phyloP scores from a whole-genome alignment of 257 asterid species.

The Phtheirospermum japonicum region DNA sequence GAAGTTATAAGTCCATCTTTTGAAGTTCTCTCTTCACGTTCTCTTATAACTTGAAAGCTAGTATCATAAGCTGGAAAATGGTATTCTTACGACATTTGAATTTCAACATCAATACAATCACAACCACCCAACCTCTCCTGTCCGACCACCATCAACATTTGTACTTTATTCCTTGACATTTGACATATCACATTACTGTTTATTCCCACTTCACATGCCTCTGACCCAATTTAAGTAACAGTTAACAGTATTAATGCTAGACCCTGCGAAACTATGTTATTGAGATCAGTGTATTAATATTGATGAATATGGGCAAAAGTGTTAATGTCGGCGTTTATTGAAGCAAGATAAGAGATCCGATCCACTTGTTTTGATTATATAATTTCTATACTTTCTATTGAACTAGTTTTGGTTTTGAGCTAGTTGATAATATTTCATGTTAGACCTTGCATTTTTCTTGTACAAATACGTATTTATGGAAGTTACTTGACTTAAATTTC shows the following conservation, averaged over 20 bases:
- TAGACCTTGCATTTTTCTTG: slow-evolving; percentile 22
- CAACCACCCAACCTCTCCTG: not conserved
- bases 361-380: slow-evolving; percentile 10
- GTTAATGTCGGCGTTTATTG: not conserved
- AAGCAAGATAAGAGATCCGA: not conserved
- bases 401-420: slow-evolving; percentile 25
- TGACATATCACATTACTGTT: not conserved
- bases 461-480: slow-evolving; percentile 20
- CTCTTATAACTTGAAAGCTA: not conserved
- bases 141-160: slow-evolving; percentile 1
- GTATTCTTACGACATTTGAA: not conserved
- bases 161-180: not conserved
- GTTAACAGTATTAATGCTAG: not conserved
- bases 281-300: not conserved
- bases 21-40: not conserved
- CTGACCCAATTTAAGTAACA: not conserved
- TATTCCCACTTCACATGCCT: slow-evolving; percentile 10
- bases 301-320: slow-evolving; percentile 4
- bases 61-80: slow-evolving; percentile 7
- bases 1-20: not conserved
- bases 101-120: not conserved
- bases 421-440: slow-evolving; percentile 19
- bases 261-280: not conserved
- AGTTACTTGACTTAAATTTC: slow-evolving; percentile 33
- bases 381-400: slow-evolving; percentile 10